phyloP scores from a whole-genome alignment of 2,329 filamentous ascomycete species.

The Cytospora paraplurivora region DNA sequence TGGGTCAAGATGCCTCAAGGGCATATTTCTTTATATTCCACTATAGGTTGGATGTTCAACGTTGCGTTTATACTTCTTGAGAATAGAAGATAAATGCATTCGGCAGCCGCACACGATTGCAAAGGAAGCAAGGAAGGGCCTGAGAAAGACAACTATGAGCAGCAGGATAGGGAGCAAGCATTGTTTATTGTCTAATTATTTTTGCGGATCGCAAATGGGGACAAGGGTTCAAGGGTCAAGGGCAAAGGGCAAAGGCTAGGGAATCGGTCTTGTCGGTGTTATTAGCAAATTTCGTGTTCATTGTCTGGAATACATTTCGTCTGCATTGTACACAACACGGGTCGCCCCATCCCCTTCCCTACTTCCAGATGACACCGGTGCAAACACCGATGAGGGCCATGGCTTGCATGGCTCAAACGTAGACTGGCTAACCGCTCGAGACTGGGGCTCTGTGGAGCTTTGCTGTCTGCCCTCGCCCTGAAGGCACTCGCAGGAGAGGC shows the following conservation, averaged over 20 bases:
- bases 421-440: no score
- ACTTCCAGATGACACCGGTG: neutral
- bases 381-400: no score
- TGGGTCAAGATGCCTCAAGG: slow-evolving; percentile 2
- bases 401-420: neutral
- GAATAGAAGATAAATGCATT: slow-evolving; percentile 4
- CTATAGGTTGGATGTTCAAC: neutral
- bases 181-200: slow-evolving; percentile 28
- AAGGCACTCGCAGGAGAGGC: neutral
- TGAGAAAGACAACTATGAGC: neutral
- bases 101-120: neutral
- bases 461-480: no score
- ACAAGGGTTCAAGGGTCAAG: neutral
- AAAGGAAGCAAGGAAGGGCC: slow-evolving; percentile 3
- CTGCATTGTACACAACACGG: slow-evolving; percentile 12
- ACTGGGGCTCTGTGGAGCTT: no score
- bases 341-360: neutral
- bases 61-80: slow-evolving; percentile 15
- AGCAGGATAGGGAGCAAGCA: slow-evolving; percentile 13
- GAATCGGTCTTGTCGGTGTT: slow-evolving; percentile 8
- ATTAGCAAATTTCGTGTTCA: slow-evolving; percentile 14
- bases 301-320: slow-evolving; percentile 28
- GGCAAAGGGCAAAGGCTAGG: neutral
- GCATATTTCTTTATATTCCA: slow-evolving; percentile 8
- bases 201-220: slow-evolving; percentile 11